These are phyloP conservation scores for Fusarium citri DNA, from an alignment of 2,329 filamentous ascomycete genomes.

Conservation along the genomic window DNA sequence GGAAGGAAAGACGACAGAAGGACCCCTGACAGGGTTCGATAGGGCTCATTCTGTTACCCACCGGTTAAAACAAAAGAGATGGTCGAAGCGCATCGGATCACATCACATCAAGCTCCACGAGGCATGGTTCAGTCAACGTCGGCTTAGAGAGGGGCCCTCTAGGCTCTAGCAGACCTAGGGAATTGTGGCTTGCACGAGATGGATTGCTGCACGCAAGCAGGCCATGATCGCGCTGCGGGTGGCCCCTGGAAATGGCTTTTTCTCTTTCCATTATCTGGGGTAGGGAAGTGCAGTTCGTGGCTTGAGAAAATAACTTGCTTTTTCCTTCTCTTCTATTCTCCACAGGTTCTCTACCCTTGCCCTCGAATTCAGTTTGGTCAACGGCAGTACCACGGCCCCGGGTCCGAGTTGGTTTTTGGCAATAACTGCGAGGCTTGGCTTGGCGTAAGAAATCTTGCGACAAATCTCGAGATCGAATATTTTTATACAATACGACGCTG, in stretches of 20 bases:
- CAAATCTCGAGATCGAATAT: constrained; percentile 10
- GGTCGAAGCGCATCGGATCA: constrained; percentile 27
- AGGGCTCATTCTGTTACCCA: constrained; percentile 15
- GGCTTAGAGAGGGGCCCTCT: constrained; percentile 17
- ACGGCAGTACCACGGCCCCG: constrained; percentile 40
- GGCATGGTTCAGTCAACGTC: constrained; percentile 26
- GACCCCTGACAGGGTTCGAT: constrained; percentile 15
- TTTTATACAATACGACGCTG: constrained; percentile 17
- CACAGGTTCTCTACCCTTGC: constrained; percentile 28
- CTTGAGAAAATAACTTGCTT: constrained; percentile 30
- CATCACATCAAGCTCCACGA: constrained; percentile 28
- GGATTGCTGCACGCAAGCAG: constrained; percentile 25
- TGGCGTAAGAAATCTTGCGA: constrained; percentile 2
- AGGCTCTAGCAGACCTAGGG: constrained; percentile 23
- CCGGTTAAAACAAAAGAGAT: constrained; percentile 27
- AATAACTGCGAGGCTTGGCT: constrained; percentile 1
- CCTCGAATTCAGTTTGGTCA: constrained; percentile 29
- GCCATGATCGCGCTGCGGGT: constrained; percentile 30
- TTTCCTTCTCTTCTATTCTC: constrained; percentile 24
- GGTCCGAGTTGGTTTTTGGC: constrained; percentile 20
- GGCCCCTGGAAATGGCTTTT: constrained; percentile 18
- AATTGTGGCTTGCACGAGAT: constrained; percentile 43
- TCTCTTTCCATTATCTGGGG: constrained; percentile 40
- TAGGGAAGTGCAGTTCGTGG: constrained; percentile 26
- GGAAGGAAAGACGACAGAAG: neutral